Percentiles rank a stretch among this genome's conserved stretches.
Conservation (phyloP, 1,284 basidiomycete species). For the Malassezia dermatis region DNA sequence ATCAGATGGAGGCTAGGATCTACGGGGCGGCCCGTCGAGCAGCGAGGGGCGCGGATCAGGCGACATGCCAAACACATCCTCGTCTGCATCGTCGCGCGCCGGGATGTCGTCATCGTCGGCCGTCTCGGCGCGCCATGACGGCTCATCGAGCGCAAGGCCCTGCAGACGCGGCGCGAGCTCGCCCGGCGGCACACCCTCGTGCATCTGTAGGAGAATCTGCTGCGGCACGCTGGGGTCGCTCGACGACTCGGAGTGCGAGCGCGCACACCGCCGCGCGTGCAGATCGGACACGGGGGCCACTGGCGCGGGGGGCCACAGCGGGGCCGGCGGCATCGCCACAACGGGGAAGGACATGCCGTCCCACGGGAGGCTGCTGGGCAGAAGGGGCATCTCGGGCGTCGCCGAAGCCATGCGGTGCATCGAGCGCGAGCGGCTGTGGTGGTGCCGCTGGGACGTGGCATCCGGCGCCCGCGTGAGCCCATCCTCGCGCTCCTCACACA, state of each 20-base stretch:
- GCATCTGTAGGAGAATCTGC: neutral
- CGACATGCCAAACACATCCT: constrained; percentile 18
- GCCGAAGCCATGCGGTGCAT: neutral
- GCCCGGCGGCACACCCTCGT: neutral
- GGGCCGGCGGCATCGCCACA: constrained; percentile 23
- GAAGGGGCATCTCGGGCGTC: constrained; percentile 17
- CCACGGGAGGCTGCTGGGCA: constrained; percentile 38
- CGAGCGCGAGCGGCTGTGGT: constrained; percentile 3
- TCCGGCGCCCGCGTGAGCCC: constrained; percentile 41
- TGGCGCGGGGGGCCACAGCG: neutral
- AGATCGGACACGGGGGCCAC: neutral
- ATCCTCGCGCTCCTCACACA: constrained; percentile 46
- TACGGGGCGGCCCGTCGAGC: neutral
- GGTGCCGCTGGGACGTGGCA: constrained; percentile 10
- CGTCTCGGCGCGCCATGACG: neutral
- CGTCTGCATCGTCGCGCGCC: neutral
- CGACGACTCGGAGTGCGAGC: neutral
- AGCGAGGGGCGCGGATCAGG: neutral
- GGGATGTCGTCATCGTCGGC: neutral
- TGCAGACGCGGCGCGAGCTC: neutral
- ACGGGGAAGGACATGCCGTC: constrained; percentile 27
- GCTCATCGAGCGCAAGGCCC: neutral
- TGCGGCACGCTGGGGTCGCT: neutral
- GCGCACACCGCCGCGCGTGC: neutral
- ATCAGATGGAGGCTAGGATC: neutral